A percentile compares a stretch with the other conserved stretches of the same genome.
Conservation (phyloP, 257 asterid species). For the Solanum appendiculatum region DNA sequence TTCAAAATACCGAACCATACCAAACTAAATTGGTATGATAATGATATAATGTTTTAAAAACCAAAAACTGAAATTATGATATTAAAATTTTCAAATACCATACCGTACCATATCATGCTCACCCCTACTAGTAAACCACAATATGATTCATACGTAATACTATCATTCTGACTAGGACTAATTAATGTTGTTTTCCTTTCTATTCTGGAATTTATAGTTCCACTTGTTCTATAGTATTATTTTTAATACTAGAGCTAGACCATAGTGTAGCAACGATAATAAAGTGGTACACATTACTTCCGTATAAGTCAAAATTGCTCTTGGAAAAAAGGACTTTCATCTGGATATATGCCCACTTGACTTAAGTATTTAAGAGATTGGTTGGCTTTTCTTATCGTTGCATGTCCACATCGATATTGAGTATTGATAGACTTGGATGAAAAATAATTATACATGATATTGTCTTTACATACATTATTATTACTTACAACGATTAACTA, state of each 20-base stretch:
- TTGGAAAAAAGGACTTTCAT: neutral
- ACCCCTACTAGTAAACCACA: constrained; percentile 4
- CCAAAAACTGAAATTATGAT: no score
- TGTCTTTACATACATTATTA: neutral
- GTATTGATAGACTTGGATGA: neutral
- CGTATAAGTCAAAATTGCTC: neutral
- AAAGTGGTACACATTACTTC: neutral
- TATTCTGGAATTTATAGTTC: neutral
- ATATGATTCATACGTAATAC: neutral
- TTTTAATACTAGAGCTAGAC: neutral
- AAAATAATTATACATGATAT: neutral
- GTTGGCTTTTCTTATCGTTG: constrained; percentile 7
- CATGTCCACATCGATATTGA: neutral
- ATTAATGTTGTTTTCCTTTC: neutral
- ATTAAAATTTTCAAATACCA: no score
- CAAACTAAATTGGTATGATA: no score
- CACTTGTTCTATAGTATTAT: neutral
- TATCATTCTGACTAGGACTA: neutral
- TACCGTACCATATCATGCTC: no score
- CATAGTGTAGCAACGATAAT: neutral
- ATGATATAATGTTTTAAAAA: no score
- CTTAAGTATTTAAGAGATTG: constrained; percentile 3
- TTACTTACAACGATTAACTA: neutral
- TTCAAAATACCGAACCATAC: no score
- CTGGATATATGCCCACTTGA: constrained; percentile 8